A percentile compares a stretch with the other conserved stretches of the same genome.
Evolutionary conservation across 495 filamentous ascomycete species (phyloP).

Genomic region (Mytilinidion resinicola): DNA sequence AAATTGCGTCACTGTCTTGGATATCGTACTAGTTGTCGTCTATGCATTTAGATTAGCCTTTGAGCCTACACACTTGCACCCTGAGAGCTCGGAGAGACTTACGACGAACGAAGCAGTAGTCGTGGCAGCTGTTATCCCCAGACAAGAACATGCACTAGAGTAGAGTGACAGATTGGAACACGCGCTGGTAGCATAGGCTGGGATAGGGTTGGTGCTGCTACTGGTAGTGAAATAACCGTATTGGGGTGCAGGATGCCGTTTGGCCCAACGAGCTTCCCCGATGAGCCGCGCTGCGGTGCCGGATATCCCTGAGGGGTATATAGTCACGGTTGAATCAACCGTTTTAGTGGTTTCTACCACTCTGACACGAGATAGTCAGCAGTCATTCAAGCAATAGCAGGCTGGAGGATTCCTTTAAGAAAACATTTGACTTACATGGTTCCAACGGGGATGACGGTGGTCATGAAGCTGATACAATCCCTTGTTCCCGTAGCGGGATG

Average conservation of each 20-base stretch:
- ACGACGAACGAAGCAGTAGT: neutral
- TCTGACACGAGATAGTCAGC: neutral
- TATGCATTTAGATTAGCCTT: neutral
- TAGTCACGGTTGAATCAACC: neutral
- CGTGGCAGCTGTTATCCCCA: neutral
- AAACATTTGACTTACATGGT: constrained; percentile 9
- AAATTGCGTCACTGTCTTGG: neutral
- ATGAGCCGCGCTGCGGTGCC: neutral
- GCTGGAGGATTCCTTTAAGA: neutral
- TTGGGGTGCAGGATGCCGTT: neutral
- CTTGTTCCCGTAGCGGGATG: constrained; percentile 10
- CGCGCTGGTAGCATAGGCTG: constrained; percentile 17
- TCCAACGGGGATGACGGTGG: constrained; percentile 9
- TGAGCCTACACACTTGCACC: neutral
- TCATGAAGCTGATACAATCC: constrained; percentile 20
- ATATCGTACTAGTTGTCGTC: neutral
- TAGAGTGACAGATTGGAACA: neutral
- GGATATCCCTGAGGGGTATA: neutral
- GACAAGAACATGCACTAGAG: constrained; percentile 4
- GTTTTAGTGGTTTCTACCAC: neutral
- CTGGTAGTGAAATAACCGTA: neutral
- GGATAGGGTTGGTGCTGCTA: constrained; percentile 6
- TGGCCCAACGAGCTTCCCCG: neutral
- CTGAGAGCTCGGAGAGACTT: neutral
- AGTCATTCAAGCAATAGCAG: neutral